A percentile compares a stretch with the other conserved stretches of the same genome.
These are phyloP conservation scores for Microbotryomycetes sp. DNA, from an alignment of 1,284 basidiomycete species.

Conservation along the genomic window DNA sequence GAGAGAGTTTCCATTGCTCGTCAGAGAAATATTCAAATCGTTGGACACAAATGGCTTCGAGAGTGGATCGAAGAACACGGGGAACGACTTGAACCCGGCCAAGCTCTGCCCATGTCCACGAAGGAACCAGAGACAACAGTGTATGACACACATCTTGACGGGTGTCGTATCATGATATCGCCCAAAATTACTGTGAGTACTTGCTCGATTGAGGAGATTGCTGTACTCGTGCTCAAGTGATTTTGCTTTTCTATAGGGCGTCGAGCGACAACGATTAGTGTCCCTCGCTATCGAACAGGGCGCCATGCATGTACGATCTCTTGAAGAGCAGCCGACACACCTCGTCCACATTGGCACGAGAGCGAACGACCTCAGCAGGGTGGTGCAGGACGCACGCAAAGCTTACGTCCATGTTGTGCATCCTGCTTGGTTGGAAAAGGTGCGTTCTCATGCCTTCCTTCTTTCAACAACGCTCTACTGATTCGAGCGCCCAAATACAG, in stretches of 20 bases:
- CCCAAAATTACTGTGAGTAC: not conserved
- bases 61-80: not conserved
- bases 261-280: not conserved
- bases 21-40: constrained; percentile 61
- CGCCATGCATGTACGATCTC: not conserved
- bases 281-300: not conserved
- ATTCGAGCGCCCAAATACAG: not conserved
- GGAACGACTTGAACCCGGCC: not conserved
- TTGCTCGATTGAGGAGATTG: no score
- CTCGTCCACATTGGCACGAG: constrained; percentile 1
- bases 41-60: constrained; percentile 57
- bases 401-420: constrained; percentile 10
- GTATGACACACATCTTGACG: no score
- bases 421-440: constrained; percentile 24
- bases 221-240: no score
- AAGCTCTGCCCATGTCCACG: no score
- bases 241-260: not conserved
- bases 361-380: constrained; percentile 6
- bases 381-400: constrained; percentile 11
- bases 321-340: constrained; percentile 5
- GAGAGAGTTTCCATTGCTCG: constrained; percentile 64
- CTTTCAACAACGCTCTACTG: not conserved
- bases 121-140: no score
- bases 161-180: not conserved
- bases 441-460: not conserved